Evolutionary conservation across 2,329 filamentous ascomycete species (phyloP).

Genomic region (Clarireedia monteithiana): DNA sequence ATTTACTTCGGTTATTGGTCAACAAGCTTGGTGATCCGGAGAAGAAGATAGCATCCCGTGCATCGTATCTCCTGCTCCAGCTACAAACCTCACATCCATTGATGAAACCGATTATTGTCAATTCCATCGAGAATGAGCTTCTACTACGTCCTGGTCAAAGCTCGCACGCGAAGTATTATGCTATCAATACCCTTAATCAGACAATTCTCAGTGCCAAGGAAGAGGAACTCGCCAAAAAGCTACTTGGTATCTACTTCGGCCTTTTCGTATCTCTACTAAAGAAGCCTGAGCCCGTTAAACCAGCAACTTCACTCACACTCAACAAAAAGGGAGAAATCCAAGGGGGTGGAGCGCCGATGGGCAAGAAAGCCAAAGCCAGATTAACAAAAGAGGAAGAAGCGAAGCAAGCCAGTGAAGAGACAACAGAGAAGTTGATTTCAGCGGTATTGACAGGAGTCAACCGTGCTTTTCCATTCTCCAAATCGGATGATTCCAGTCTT

Average conservation of each 20-base stretch:
- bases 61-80: conserved; percentile 90
- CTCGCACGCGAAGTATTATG: conserved; percentile 87
- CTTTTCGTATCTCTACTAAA: conserved; percentile 80
- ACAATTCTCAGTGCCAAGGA: conserved; percentile 85
- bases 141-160: conserved; percentile 83
- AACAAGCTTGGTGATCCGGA: conserved; percentile 96
- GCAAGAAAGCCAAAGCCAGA: conserved; percentile 42
- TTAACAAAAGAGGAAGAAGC: conserved; percentile 32
- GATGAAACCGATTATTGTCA: conserved; percentile 88
- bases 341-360: conserved; percentile 43
- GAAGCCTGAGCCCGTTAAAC: conserved; percentile 33
- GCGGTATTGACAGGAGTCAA: conserved; percentile 92
- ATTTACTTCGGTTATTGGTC: conserved; percentile 80
- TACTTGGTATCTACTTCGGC: conserved; percentile 87
- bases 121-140: conserved; percentile 77
- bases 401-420: conserved; percentile 32
- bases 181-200: conserved; percentile 93
- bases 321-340: conserved; percentile 44
- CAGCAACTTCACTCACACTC: conserved; percentile 33
- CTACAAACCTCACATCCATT: conserved; percentile 80
- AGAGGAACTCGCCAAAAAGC: conserved; percentile 67
- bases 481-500: conserved; percentile 69
- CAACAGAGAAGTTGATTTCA: conserved; percentile 85
- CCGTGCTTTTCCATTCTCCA: conserved; percentile 87
- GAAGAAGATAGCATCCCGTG: conserved; percentile 88